Conservation (phyloP, 768 basidiomycete genomes). For the Cystofilobasidium ferigula region DNA sequence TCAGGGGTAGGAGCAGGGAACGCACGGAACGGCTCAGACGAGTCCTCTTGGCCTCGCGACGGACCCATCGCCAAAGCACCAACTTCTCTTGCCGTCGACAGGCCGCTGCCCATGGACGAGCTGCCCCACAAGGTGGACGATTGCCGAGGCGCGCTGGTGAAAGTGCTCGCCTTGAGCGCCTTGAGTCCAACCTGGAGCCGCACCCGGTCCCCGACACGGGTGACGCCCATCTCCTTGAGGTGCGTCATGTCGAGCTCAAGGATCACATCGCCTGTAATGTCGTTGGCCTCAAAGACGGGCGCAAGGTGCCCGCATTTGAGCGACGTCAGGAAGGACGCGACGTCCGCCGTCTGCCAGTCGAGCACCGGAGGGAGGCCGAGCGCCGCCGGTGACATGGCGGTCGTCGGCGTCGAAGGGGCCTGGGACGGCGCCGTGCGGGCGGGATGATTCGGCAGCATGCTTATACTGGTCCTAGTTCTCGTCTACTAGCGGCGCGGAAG, state of each 20-base stretch:
- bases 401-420: not conserved
- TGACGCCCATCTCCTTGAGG: constrained; percentile 80
- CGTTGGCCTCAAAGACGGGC: constrained; percentile 63
- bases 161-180: constrained; percentile 44
- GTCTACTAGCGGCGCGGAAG: too few species aligned
- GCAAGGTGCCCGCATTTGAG: constrained; percentile 63
- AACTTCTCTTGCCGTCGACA: not conserved
- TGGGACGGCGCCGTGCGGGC: not conserved
- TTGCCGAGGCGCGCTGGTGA: not conserved
- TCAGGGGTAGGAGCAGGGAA: not conserved
- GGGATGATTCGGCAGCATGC: not conserved
- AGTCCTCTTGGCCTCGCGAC: not conserved
- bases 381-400: not conserved
- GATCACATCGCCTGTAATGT: constrained; percentile 83
- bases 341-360: constrained; percentile 26
- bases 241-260: constrained; percentile 79
- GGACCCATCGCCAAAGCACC: not conserved
- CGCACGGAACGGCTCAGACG: not conserved
- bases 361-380: constrained; percentile 9
- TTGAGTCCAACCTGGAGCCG: constrained; percentile 79
- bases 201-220: constrained; percentile 81
- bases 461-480: too few species aligned
- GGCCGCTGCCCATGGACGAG: not conserved
- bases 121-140: not conserved
- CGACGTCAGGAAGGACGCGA: constrained; percentile 63